These are phyloP conservation scores for Falciphora oryzae DNA, from an alignment of 2,329 filamentous ascomycete species.

Conservation along the genomic window DNA sequence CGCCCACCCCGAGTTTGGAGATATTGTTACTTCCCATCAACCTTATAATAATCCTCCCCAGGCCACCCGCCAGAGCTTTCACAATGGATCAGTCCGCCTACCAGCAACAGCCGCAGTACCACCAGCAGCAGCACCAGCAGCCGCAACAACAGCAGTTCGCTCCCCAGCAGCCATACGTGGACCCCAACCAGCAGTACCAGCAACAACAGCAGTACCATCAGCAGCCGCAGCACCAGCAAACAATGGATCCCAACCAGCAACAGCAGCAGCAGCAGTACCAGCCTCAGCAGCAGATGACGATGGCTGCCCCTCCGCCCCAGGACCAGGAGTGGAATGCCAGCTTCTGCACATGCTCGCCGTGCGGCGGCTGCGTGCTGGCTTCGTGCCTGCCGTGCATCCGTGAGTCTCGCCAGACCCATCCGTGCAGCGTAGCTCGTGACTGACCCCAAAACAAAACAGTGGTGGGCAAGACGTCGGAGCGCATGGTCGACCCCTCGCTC, in stretches of 20 bases:
- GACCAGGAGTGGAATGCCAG: constrained; percentile 28
- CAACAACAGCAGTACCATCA: not conserved
- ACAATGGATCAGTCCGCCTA: constrained; percentile 16
- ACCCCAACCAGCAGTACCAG: constrained; percentile 1
- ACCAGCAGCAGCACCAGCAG: constrained; percentile 12
- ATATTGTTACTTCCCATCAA: not conserved
- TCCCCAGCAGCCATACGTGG: not conserved
- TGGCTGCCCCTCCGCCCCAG: constrained; percentile 1
- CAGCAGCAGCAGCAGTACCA: constrained; percentile 9
- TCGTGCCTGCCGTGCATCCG: constrained; percentile 36
- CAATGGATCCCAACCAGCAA: constrained; percentile 16
- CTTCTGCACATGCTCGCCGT: constrained; percentile 35
- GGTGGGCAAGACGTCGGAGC: constrained; percentile 37
- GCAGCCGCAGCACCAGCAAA: not conserved
- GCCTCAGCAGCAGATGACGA: constrained; percentile 9
- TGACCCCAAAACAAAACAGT: constrained; percentile 23
- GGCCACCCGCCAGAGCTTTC: not conserved
- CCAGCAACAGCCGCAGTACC: constrained; percentile 20
- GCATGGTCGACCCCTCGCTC: constrained; percentile 38
- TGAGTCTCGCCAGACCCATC: constrained; percentile 24
- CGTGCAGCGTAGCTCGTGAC: not conserved
- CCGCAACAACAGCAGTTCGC: constrained; percentile 1
- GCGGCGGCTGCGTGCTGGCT: constrained; percentile 31
- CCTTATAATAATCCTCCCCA: not conserved
- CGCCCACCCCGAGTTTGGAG: too few species aligned